Percentiles rank a stretch among this genome's conserved stretches.
Evolutionary conservation across 495 filamentous ascomycete species (phyloP).

Genomic region (Lichenothelia convexa): DNA sequence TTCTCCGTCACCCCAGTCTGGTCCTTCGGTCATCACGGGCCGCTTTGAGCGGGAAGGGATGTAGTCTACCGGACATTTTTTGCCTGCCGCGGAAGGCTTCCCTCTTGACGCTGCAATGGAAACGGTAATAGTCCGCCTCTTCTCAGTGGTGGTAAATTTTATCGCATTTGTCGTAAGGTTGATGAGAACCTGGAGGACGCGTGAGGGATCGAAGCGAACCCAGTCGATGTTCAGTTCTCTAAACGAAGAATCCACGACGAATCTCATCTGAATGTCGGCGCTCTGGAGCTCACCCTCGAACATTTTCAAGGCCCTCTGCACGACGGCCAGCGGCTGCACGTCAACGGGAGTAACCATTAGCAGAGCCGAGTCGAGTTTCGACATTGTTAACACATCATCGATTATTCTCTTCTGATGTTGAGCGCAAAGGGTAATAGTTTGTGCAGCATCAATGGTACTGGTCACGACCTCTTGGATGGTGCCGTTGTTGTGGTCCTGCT

Average conservation of each 20-base stretch:
- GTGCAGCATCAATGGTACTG: constrained; percentile 47
- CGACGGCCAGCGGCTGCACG: constrained; percentile 45
- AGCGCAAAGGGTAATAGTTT: constrained; percentile 58
- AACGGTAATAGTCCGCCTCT: constrained; percentile 44
- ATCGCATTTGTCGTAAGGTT: constrained; percentile 31
- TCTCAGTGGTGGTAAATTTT: constrained; percentile 29
- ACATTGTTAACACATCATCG: constrained; percentile 60
- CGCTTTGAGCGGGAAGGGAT: constrained; percentile 20
- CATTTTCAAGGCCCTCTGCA: constrained; percentile 51
- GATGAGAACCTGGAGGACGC: constrained; percentile 50
- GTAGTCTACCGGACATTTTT: constrained; percentile 21
- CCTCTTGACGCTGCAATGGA: constrained; percentile 47
- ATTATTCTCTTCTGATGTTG: constrained; percentile 68
- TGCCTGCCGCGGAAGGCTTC: constrained; percentile 27
- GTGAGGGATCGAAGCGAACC: constrained; percentile 49
- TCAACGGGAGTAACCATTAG: constrained; percentile 48
- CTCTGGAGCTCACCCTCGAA: constrained; percentile 52
- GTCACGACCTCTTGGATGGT: constrained; percentile 29
- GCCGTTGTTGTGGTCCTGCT: constrained; percentile 3
- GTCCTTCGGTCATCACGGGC: constrained; percentile 28
- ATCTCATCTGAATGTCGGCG: constrained; percentile 45
- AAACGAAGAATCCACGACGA: constrained; percentile 40
- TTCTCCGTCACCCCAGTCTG: constrained; percentile 53
- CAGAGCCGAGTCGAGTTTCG: constrained; percentile 65
- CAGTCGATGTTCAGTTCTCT: constrained; percentile 38